A percentile compares a stretch with the other conserved stretches of the same genome.
These are phyloP conservation scores for Sphenostylis stenocarpa DNA, from an alignment of 306 rosid genomes.

Conservation along the genomic window DNA sequence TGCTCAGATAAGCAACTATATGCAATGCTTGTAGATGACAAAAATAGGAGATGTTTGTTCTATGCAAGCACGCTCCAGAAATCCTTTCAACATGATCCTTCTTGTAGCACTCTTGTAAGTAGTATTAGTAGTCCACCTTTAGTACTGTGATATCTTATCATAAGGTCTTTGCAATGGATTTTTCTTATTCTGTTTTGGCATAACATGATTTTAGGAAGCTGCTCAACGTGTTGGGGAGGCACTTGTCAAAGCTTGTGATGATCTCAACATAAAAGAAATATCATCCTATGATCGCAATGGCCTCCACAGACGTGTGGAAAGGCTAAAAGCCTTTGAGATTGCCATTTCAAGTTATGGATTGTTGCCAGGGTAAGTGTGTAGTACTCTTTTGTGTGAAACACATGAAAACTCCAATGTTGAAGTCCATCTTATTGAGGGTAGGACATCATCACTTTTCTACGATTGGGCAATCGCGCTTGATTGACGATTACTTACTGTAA, in stretches of 20 bases:
- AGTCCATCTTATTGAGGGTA: background rate
- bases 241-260: slow-evolving; percentile 66
- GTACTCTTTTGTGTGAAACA: background rate
- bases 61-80: slow-evolving; percentile 84
- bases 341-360: slow-evolving; percentile 69
- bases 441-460: background rate
- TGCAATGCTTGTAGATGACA: slow-evolving; percentile 91
- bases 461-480: background rate
- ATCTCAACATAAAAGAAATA: slow-evolving; percentile 66
- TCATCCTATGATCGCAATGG: slow-evolving; percentile 83
- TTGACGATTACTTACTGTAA: background rate
- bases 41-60: slow-evolving; percentile 77
- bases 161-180: background rate
- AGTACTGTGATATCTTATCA: too few relatives aligned
- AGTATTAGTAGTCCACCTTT: slow-evolving; percentile 30
- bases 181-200: background rate
- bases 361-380: slow-evolving; percentile 53
- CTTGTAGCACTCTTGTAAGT: slow-evolving; percentile 62
- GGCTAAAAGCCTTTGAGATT: slow-evolving; percentile 71
- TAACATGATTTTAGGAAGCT: slow-evolving; percentile 57
- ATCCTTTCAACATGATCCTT: slow-evolving; percentile 50
- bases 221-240: slow-evolving; percentile 81
- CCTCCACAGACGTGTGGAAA: slow-evolving; percentile 55
- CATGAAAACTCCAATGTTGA: background rate
- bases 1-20: slow-evolving; percentile 83